Evolutionary conservation across 2,329 filamentous ascomycete genomes (phyloP).

Genomic region (Colletotrichum sp.): DNA sequence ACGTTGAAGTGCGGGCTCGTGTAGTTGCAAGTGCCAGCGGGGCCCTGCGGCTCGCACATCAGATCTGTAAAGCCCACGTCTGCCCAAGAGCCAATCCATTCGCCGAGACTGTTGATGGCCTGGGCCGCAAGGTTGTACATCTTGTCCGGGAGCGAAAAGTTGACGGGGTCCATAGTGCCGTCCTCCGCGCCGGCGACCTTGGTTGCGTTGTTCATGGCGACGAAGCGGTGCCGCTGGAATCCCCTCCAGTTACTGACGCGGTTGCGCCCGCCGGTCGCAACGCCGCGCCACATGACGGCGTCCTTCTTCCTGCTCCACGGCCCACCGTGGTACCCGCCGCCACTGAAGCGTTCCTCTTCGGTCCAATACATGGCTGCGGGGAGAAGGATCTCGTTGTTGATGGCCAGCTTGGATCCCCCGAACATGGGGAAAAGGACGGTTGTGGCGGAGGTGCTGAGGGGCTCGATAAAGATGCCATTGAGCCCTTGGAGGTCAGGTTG

Average conservation of each 20-base stretch:
- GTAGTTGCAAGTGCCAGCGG: constrained; percentile 50
- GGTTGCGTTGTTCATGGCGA: constrained; percentile 74
- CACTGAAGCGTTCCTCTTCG: constrained; percentile 66
- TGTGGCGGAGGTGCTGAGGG: constrained; percentile 61
- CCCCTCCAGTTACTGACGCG: constrained; percentile 68
- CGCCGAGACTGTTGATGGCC: constrained; percentile 45
- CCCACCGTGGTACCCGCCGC: constrained; percentile 56
- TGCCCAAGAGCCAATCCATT: constrained; percentile 55
- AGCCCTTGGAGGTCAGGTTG: constrained; percentile 67
- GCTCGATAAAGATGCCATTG: constrained; percentile 69
- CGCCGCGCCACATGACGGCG: constrained; percentile 67
- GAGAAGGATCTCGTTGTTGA: constrained; percentile 74
- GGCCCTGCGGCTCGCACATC: constrained; percentile 48
- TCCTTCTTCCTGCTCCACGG: constrained; percentile 63
- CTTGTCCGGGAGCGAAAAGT: constrained; percentile 57
- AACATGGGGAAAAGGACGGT: constrained; percentile 68
- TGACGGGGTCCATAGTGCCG: constrained; percentile 45
- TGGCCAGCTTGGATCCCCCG: constrained; percentile 69
- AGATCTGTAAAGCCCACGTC: constrained; percentile 60
- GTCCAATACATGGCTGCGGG: constrained; percentile 74
- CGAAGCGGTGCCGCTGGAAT: constrained; percentile 78
- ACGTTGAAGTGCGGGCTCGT: constrained; percentile 50
- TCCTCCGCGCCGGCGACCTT: constrained; percentile 55
- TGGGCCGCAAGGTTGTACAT: constrained; percentile 54
- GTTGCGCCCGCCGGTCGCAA: constrained; percentile 69